A percentile compares a stretch with the other conserved stretches of the same genome.
Evolutionary conservation across 768 basidiomycete genomes (phyloP).

Genomic region (Podaxis pistillaris): DNA sequence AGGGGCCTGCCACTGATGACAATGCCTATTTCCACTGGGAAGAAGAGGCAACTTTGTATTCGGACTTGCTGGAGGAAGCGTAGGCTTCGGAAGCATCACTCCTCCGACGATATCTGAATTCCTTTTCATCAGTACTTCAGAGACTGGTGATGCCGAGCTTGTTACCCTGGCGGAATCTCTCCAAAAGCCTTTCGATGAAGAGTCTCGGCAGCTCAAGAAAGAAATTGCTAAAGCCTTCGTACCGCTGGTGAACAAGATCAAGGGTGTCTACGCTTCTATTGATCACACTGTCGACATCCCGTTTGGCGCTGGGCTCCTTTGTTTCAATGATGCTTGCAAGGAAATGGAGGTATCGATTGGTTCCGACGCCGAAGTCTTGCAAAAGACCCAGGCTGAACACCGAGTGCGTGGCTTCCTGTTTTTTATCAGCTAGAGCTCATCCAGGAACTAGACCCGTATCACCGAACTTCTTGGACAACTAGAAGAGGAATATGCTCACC

Average conservation of each 20-base stretch:
- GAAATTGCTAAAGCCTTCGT: slow-evolving; percentile 44
- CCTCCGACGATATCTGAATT: slow-evolving; percentile 17
- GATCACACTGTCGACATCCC: slow-evolving; percentile 36
- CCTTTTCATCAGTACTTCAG: slow-evolving; percentile 22
- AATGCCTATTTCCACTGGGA: slow-evolving; percentile 44
- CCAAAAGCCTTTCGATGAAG: slow-evolving; percentile 38
- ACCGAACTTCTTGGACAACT: slow-evolving; percentile 42
- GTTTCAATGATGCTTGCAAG: slow-evolving; percentile 56
- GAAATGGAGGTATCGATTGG: slow-evolving; percentile 39
- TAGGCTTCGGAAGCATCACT: slow-evolving; percentile 21
- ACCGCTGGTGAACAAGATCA: slow-evolving; percentile 49
- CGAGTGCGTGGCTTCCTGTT: slow-evolving; percentile 36
- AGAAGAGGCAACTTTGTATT: slow-evolving; percentile 51
- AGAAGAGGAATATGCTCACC: slow-evolving; percentile 43
- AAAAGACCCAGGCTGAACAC: slow-evolving; percentile 35
- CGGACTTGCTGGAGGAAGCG: slow-evolving; percentile 45
- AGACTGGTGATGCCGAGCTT: slow-evolving; percentile 29
- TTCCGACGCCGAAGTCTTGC: slow-evolving; percentile 41
- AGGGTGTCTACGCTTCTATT: slow-evolving; percentile 34
- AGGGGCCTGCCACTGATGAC: slow-evolving; percentile 27
- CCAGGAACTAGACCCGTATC: slow-evolving; percentile 38
- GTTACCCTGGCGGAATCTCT: slow-evolving; percentile 38
- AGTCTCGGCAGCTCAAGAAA: slow-evolving; percentile 35
- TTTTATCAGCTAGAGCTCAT: not conserved
- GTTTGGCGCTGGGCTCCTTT: slow-evolving; percentile 42